Conservation (phyloP, 2,329 filamentous ascomycete genomes). For the Metarhizium rileyi region DNA sequence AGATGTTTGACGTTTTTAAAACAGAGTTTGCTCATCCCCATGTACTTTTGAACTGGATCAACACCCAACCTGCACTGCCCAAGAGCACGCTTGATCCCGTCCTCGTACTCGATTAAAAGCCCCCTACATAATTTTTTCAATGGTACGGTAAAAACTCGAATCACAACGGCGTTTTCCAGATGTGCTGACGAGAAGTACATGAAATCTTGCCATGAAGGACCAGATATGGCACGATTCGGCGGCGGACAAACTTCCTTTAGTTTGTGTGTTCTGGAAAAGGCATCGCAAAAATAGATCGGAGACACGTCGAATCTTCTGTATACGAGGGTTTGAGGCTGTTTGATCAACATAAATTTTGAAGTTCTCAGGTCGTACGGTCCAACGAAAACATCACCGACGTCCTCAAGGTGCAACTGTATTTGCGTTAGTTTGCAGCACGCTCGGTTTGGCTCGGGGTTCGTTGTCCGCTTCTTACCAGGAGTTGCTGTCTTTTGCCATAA, state of each 20-base stretch:
- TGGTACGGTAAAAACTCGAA: not conserved
- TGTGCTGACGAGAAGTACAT: not conserved
- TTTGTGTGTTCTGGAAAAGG: not conserved
- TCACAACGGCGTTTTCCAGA: not conserved
- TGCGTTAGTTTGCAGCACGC: not conserved
- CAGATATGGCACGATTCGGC: not conserved
- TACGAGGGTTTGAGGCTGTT: not conserved
- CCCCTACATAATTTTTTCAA: not conserved
- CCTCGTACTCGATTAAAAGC: not conserved
- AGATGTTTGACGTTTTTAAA: not conserved
- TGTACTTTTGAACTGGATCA: not conserved
- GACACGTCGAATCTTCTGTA: not conserved
- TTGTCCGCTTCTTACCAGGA: not conserved
- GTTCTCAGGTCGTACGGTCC: not conserved
- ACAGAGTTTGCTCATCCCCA: not conserved
- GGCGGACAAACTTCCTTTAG: not conserved
- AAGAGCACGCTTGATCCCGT: not conserved
- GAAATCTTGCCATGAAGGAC: not conserved
- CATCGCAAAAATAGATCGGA: not conserved
- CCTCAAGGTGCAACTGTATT: not conserved
- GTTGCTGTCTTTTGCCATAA: not conserved
- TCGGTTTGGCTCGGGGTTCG: not conserved
- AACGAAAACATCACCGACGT: not conserved
- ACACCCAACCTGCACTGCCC: constrained; percentile 1
- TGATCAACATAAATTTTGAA: not conserved